These are phyloP conservation scores for Skeletonema costatum DNA, from an alignment of 108 stramenopile species.

Conservation along the genomic window DNA sequence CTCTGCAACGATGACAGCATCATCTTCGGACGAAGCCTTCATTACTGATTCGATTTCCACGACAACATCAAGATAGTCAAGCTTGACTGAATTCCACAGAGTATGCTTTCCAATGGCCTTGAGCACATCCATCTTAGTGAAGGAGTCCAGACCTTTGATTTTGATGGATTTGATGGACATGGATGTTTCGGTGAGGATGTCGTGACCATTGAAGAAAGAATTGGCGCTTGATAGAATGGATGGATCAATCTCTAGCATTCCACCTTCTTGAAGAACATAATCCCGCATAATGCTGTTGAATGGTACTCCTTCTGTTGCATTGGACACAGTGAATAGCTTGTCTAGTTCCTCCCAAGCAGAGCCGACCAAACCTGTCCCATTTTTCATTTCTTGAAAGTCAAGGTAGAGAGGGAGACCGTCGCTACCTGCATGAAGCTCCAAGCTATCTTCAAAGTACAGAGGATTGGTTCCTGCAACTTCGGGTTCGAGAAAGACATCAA, in stretches of 20 bases:
- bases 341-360: background rate
- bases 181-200: conserved; percentile 19
- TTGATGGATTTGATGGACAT: conserved; percentile 26
- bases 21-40: conserved; percentile 12
- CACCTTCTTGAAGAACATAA: conserved; percentile 34
- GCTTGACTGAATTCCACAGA: conserved; percentile 31
- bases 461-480: background rate
- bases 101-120: conserved; percentile 48
- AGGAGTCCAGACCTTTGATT: conserved; percentile 51
- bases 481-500: conserved; percentile 9
- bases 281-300: conserved; percentile 23
- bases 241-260: conserved; percentile 40
- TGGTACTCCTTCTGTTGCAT: background rate
- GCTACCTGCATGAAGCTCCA: conserved; percentile 7
- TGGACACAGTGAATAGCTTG: background rate
- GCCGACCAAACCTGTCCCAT: conserved; percentile 4
- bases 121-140: conserved; percentile 31
- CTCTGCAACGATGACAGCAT: conserved; percentile 15
- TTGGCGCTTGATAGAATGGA: conserved; percentile 6
- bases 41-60: conserved; percentile 44
- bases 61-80: conserved; percentile 39
- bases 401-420: conserved; percentile 10
- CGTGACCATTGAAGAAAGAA: conserved; percentile 7
- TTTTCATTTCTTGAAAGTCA: conserved; percentile 20
- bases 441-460: conserved; percentile 12